A percentile compares a stretch with the other conserved stretches of the same genome.
Conservation (phyloP, 768 basidiomycete genomes). For the Leucosporidium creatinivorum region DNA sequence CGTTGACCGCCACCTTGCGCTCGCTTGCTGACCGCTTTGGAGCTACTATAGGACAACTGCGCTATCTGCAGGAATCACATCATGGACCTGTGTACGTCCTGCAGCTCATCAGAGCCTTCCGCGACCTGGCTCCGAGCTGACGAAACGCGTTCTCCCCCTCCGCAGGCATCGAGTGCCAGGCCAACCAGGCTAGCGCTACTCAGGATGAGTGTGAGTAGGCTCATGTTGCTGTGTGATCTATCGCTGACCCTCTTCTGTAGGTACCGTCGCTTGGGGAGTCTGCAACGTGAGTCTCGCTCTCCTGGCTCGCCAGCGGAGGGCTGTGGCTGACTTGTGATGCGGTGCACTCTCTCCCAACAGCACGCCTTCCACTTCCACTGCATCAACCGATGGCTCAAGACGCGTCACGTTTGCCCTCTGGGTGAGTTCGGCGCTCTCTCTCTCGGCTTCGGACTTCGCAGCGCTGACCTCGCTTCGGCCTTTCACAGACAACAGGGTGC, state of each 20-base stretch:
- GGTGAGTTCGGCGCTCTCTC: slow-evolving; percentile 37
- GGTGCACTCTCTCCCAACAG: slow-evolving; percentile 53
- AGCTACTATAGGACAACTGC: slow-evolving; percentile 79
- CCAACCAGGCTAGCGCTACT: slow-evolving; percentile 93
- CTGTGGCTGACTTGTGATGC: slow-evolving; percentile 98
- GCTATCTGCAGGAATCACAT: slow-evolving; percentile 98
- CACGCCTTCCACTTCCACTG: slow-evolving; percentile 99
- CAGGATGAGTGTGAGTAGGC: slow-evolving; percentile 66
- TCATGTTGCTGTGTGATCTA: not conserved
- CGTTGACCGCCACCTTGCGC: not conserved
- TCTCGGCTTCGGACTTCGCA: too few species aligned
- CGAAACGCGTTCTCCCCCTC: not conserved
- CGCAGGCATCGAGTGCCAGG: slow-evolving; percentile 97
- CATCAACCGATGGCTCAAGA: slow-evolving; percentile 98
- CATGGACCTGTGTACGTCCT: slow-evolving; percentile 90
- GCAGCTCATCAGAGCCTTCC: slow-evolving; percentile 1
- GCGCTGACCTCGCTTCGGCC: too few species aligned
- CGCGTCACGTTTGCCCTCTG: slow-evolving; percentile 85
- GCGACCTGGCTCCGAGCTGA: not conserved
- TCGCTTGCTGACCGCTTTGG: not conserved
- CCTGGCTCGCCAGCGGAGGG: slow-evolving; percentile 50
- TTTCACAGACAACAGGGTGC: slow-evolving; percentile 50
- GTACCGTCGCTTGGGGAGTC: slow-evolving; percentile 95
- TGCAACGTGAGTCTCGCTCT: slow-evolving; percentile 65
- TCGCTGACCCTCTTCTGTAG: slow-evolving; percentile 31